phyloP scores from a whole-genome alignment of 202 grass and related monocot species.

The Miscanthus sacchariflorus region DNA sequence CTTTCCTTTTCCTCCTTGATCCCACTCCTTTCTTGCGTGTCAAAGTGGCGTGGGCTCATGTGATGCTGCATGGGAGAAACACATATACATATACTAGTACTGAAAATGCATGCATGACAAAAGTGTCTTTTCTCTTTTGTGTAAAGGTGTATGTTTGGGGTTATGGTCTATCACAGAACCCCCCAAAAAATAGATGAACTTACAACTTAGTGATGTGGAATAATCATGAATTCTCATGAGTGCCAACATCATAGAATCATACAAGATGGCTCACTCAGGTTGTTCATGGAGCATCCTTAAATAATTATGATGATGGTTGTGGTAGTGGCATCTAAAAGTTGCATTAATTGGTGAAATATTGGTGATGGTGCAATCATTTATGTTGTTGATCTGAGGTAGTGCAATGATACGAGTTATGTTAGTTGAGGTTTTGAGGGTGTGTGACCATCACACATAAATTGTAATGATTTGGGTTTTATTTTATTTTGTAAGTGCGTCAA shows the following conservation, averaged over 20 bases:
- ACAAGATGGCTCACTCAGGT: not conserved
- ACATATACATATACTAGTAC: not conserved
- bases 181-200: not conserved
- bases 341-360: constrained; percentile 11
- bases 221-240: constrained; percentile 13
- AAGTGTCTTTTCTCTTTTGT: constrained; percentile 50
- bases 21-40: constrained; percentile 20
- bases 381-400: not conserved
- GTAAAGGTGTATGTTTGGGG: not conserved
- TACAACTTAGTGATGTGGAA: not conserved
- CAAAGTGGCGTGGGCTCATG: constrained; percentile 50
- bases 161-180: not conserved
- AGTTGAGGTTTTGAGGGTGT: constrained; percentile 5
- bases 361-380: constrained; percentile 21
- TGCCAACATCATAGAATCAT: constrained; percentile 13
- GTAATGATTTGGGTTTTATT: not conserved
- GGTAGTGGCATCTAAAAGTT: not conserved
- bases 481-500: not conserved
- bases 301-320: constrained; percentile 1
- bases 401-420: constrained; percentile 5
- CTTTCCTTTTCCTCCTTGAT: too few relatives aligned
- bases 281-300: not conserved
- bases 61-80: constrained; percentile 42
- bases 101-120: constrained; percentile 40
- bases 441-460: not conserved